Evolutionary conservation across 352 stramenopile genomes (phyloP).

Genomic region (Globisporangium iwayamae): DNA sequence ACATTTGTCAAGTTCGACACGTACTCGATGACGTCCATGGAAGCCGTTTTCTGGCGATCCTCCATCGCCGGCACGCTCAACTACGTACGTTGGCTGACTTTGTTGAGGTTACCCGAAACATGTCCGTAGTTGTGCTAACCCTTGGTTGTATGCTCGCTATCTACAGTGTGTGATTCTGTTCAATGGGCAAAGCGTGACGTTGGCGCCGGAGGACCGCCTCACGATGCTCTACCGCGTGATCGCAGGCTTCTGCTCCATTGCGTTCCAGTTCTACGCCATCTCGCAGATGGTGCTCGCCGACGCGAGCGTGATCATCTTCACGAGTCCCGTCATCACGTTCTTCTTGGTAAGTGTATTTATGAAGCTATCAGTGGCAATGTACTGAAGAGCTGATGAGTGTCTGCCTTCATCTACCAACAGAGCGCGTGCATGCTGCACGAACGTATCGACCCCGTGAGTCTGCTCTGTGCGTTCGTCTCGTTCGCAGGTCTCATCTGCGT

Average conservation of each 20-base stretch:
- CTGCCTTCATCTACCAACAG: conserved; percentile 12
- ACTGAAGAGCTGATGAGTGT: too few species aligned
- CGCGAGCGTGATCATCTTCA: conserved; percentile 62
- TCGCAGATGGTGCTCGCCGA: conserved; percentile 71
- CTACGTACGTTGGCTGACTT: conserved; percentile 42
- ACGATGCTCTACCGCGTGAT: conserved; percentile 53
- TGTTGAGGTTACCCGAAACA: not conserved
- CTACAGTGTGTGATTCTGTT: conserved; percentile 21
- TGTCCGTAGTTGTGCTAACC: not conserved
- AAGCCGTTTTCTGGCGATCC: conserved; percentile 79
- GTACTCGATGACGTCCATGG: conserved; percentile 73
- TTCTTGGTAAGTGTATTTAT: conserved; percentile 36
- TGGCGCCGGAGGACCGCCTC: conserved; percentile 39
- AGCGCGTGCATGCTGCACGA: conserved; percentile 28
- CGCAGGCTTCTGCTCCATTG: conserved; percentile 44
- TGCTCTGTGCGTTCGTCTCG: conserved; percentile 28
- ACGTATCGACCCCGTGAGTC: conserved; percentile 21
- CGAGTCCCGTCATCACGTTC: conserved; percentile 61
- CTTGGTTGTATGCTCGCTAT: not conserved
- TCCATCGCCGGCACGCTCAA: conserved; percentile 51
- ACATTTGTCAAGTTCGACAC: conserved; percentile 78
- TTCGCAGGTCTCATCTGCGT: conserved; percentile 41
- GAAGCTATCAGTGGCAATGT: too few species aligned
- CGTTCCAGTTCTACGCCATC: conserved; percentile 67
- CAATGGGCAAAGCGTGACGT: conserved; percentile 43